phyloP scores from a whole-genome alignment of 441 rosid species.

The Gossypium trilobum region DNA sequence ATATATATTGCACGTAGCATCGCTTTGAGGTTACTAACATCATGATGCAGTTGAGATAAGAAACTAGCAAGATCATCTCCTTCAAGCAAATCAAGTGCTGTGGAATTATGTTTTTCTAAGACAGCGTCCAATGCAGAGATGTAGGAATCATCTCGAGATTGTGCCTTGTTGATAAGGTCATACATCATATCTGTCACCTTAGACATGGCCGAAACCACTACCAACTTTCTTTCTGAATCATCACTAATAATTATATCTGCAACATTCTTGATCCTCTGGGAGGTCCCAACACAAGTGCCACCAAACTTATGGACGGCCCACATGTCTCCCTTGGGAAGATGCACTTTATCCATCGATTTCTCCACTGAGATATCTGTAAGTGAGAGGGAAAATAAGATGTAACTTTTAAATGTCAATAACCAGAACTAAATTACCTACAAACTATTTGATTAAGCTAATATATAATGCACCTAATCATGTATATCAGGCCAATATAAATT shows the following conservation, averaged over 20 bases:
- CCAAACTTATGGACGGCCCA: constrained; percentile 98
- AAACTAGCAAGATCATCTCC: constrained; percentile 64
- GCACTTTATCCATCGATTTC: constrained; percentile 40
- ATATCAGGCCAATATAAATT: neutral
- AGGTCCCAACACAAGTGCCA: constrained; percentile 88
- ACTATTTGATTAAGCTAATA: neutral
- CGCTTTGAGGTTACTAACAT: constrained; percentile 75
- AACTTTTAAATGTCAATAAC: neutral
- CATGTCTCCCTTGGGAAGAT: constrained; percentile 49
- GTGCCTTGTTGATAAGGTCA: constrained; percentile 70
- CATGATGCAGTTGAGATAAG: constrained; percentile 57
- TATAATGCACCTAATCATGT: neutral
- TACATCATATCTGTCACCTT: constrained; percentile 96
- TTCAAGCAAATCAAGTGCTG: constrained; percentile 71
- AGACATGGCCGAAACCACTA: constrained; percentile 92
- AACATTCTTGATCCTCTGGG: constrained; percentile 80
- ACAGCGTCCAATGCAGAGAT: constrained; percentile 61
- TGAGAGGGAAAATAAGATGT: neutral
- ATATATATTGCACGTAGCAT: constrained; percentile 96
- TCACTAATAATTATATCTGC: constrained; percentile 58
- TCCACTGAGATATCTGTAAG: constrained; percentile 44
- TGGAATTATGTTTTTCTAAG: constrained; percentile 64
- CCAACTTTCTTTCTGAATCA: constrained; percentile 64
- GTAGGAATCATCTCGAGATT: constrained; percentile 72
- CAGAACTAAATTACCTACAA: neutral